phyloP scores from a whole-genome alignment of 2,329 filamentous ascomycete genomes.

The Ceratocystiopsis sp. region DNA sequence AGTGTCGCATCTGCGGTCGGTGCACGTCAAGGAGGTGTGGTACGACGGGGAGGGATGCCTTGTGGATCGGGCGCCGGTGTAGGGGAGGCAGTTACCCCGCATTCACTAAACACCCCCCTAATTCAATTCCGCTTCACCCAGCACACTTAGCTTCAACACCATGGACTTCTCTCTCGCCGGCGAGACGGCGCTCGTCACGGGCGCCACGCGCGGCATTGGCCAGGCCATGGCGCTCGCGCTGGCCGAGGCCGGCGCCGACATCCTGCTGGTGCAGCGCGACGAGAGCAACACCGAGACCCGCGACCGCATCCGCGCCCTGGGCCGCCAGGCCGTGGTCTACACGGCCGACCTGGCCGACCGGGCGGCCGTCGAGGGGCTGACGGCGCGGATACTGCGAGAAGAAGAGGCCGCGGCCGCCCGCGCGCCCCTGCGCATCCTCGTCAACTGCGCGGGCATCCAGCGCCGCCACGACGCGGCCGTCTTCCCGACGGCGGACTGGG shows the following conservation, averaged over 20 bases:
- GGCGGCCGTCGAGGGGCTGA: slow-evolving; percentile 41
- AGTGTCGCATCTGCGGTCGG: slow-evolving; percentile 52
- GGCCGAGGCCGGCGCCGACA: slow-evolving; percentile 40
- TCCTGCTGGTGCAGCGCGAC: slow-evolving; percentile 30
- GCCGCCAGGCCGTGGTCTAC: slow-evolving; percentile 50
- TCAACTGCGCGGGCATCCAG: slow-evolving; percentile 83
- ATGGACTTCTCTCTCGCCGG: no score
- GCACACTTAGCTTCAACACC: no score
- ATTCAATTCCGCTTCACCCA: no score
- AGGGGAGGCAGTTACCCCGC: no score
- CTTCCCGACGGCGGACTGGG: slow-evolving; percentile 65
- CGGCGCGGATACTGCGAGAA: slow-evolving; percentile 35
- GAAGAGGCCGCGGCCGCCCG: slow-evolving; percentile 3
- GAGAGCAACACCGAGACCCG: slow-evolving; percentile 33
- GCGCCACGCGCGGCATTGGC: slow-evolving; percentile 40
- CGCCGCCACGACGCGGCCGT: slow-evolving; percentile 55
- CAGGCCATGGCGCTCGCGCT: slow-evolving; percentile 38
- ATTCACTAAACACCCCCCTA: no score
- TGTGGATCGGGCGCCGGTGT: slow-evolving; percentile 16
- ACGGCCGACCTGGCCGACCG: slow-evolving; percentile 48
- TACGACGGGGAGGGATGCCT: slow-evolving; percentile 53
- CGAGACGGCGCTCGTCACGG: slow-evolving; percentile 31
- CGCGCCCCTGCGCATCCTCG: slow-evolving; percentile 32
- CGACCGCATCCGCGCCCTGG: slow-evolving; percentile 43
- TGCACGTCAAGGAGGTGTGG: slow-evolving; percentile 60